These are phyloP conservation scores for Globisporangium barbulae DNA, from an alignment of 352 stramenopile genomes.

Conservation along the genomic window DNA sequence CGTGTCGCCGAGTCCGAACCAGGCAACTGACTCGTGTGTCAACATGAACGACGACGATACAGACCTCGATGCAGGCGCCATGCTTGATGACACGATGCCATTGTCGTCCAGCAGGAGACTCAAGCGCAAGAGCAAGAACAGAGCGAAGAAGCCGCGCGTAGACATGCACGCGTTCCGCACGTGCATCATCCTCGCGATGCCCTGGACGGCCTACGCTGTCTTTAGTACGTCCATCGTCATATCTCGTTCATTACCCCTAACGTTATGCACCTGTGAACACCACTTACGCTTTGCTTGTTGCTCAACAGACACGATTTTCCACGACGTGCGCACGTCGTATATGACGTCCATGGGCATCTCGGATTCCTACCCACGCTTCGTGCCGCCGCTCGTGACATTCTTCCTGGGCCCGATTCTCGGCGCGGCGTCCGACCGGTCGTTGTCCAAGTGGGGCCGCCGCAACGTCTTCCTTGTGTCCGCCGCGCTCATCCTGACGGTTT, in stretches of 20 bases:
- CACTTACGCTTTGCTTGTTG: not conserved
- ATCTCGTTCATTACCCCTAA: not conserved
- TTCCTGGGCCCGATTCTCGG: constrained; percentile 70
- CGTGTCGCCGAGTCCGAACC: constrained; percentile 12
- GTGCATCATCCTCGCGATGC: constrained; percentile 70
- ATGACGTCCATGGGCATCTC: constrained; percentile 69
- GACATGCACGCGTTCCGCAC: constrained; percentile 37
- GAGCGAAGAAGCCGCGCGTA: not conserved
- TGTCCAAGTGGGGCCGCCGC: constrained; percentile 66
- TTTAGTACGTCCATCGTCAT: constrained; percentile 35
- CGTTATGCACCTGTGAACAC: no score
- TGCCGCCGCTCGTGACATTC: constrained; percentile 59
- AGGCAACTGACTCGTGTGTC: not conserved
- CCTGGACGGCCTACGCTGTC: constrained; percentile 68
- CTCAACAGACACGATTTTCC: constrained; percentile 63
- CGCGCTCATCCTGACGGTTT: constrained; percentile 41
- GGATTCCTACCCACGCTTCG: constrained; percentile 53
- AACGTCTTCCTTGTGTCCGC: constrained; percentile 64
- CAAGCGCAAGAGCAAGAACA: not conserved
- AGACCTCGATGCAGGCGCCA: not conserved
- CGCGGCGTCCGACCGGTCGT: constrained; percentile 63
- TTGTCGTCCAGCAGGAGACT: not conserved
- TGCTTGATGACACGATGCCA: not conserved
- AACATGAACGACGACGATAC: not conserved
- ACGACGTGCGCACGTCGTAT: constrained; percentile 63